phyloP scores from a whole-genome alignment of 2,329 filamentous ascomycete species.

The Westerdykella sp. region DNA sequence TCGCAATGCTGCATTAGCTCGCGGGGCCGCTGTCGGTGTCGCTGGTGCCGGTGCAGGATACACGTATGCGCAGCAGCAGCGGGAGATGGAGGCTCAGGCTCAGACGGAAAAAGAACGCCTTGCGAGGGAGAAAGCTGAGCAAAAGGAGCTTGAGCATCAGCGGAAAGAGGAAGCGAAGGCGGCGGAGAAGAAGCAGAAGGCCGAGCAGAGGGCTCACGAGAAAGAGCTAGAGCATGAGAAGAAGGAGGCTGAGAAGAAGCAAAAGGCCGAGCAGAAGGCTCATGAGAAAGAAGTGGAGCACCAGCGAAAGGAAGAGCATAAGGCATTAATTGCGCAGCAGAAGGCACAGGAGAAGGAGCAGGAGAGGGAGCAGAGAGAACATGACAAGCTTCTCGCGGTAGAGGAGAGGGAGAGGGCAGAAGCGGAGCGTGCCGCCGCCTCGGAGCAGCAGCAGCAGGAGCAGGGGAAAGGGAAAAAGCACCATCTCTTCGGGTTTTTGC shows the following conservation, averaged over 20 bases:
- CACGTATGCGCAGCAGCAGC: slow-evolving; percentile 9
- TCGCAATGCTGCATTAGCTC: slow-evolving; percentile 20
- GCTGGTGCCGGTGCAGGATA: slow-evolving; percentile 14
- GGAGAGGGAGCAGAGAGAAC: slow-evolving; percentile 14
- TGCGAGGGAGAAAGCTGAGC: slow-evolving; percentile 7
- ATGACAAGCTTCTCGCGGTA: slow-evolving; percentile 13
- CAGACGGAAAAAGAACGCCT: slow-evolving; percentile 12
- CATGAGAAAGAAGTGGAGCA: slow-evolving; percentile 12
- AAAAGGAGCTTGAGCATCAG: slow-evolving; percentile 19
- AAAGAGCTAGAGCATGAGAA: slow-evolving; percentile 15
- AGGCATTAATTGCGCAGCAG: slow-evolving; percentile 1
- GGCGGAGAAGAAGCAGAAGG: slow-evolving; percentile 23
- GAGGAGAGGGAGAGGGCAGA: slow-evolving; percentile 20
- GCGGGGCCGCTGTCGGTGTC: slow-evolving; percentile 15
- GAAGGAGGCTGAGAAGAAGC: slow-evolving; percentile 11
- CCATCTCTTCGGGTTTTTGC: slow-evolving; percentile 35
- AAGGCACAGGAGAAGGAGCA: slow-evolving; percentile 18
- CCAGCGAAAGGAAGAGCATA: slow-evolving; percentile 5
- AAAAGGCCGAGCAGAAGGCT: slow-evolving; percentile 10
- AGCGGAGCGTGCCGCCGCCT: neutral
- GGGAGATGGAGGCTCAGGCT: slow-evolving; percentile 5
- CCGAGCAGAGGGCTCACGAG: slow-evolving; percentile 22
- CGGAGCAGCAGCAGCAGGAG: slow-evolving; percentile 13
- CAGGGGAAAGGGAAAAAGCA: slow-evolving; percentile 36
- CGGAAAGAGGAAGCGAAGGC: slow-evolving; percentile 23